Evolutionary conservation across 768 basidiomycete species (phyloP).

Genomic region (Tylopilus intermedius): DNA sequence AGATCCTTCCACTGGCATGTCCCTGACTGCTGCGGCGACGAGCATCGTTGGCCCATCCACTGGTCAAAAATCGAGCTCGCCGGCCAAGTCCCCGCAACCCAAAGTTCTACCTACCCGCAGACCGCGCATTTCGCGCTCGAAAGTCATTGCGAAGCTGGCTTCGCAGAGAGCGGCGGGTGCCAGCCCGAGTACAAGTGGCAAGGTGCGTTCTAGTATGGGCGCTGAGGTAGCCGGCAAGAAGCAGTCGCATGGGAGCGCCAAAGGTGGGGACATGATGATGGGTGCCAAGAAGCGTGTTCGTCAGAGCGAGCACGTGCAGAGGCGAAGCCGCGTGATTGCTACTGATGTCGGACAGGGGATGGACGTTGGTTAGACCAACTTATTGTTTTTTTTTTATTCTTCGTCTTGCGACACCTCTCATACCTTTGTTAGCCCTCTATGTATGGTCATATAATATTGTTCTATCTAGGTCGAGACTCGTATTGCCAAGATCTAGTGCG

Average conservation of each 20-base stretch:
- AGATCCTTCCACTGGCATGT: slow-evolving; percentile 17
- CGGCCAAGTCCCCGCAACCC: slow-evolving; percentile 18
- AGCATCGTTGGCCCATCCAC: slow-evolving; percentile 17
- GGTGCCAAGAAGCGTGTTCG: slow-evolving; percentile 70
- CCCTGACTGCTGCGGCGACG: slow-evolving; percentile 30
- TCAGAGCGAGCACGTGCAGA: slow-evolving; percentile 68
- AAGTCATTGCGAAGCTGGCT: slow-evolving; percentile 70
- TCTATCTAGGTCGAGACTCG: background rate
- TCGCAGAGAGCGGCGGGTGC: slow-evolving; percentile 54
- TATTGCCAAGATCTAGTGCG: background rate
- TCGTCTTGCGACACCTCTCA: slow-evolving; percentile 6
- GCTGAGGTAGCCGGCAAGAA: slow-evolving; percentile 27
- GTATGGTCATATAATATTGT: slow-evolving; percentile 12
- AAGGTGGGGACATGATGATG: slow-evolving; percentile 42
- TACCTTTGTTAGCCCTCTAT: background rate
- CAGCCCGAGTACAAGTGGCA: slow-evolving; percentile 15
- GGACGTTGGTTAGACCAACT: slow-evolving; percentile 8
- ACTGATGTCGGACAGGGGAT: slow-evolving; percentile 11
- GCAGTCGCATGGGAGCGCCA: slow-evolving; percentile 22
- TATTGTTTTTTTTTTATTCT: background rate
- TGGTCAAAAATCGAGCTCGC: background rate
- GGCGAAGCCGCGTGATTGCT: slow-evolving; percentile 41
- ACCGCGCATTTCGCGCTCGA: slow-evolving; percentile 77
- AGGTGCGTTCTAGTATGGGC: slow-evolving; percentile 51
- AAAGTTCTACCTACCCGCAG: slow-evolving; percentile 45